These are phyloP conservation scores for Penicillium palitans DNA, from an alignment of 2,329 filamentous ascomycete genomes.

Conservation along the genomic window DNA sequence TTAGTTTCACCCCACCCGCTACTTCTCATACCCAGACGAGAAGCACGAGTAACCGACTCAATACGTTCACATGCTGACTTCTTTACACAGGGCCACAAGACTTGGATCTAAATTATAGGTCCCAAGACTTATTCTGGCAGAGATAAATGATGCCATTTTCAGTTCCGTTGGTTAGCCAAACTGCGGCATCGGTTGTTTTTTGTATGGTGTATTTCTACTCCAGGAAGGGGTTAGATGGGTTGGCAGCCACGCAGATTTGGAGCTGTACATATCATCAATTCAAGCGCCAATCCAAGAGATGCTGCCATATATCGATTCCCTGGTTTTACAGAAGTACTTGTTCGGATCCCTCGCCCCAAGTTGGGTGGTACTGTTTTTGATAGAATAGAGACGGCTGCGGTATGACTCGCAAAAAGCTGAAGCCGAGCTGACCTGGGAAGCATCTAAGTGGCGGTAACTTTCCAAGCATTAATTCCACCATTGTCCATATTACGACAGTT, in stretches of 20 bases:
- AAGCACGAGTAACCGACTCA: background rate
- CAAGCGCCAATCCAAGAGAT: constrained; percentile 35
- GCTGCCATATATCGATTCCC: constrained; percentile 17
- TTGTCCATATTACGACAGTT: background rate
- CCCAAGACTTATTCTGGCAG: constrained; percentile 62
- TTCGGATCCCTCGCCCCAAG: background rate
- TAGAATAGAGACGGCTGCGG: background rate
- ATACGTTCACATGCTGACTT: constrained; percentile 22
- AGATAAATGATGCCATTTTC: constrained; percentile 27
- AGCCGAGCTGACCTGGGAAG: too few species aligned
- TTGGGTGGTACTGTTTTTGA: background rate
- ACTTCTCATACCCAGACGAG: background rate
- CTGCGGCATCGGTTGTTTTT: constrained; percentile 20
- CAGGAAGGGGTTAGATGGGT: constrained; percentile 28
- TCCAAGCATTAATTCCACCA: background rate
- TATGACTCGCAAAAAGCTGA: background rate
- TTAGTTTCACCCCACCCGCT: constrained; percentile 29
- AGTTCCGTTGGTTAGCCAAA: constrained; percentile 7
- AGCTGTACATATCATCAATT: constrained; percentile 41
- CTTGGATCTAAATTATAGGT: constrained; percentile 49
- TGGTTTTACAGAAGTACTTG: background rate
- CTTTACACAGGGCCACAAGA: constrained; percentile 60
- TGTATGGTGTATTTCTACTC: constrained; percentile 39
- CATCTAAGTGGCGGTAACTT: too few species aligned
- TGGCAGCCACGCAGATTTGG: constrained; percentile 30